Conservation (phyloP, 73 alveolate species). For the Symbiodinium natans region DNA sequence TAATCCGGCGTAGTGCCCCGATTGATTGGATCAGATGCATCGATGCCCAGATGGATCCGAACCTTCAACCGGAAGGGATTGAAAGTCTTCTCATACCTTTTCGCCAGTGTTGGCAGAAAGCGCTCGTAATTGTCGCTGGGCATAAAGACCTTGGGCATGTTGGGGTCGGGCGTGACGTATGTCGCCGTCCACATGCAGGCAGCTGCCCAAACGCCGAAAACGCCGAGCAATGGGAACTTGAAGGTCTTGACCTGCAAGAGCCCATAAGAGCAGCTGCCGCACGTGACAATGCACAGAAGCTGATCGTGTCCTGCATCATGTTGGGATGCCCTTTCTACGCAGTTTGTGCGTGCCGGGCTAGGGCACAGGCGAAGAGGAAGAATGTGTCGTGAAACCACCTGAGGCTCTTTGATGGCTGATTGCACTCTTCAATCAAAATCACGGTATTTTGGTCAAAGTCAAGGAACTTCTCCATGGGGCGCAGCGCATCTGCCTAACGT, state of each 20-base stretch:
- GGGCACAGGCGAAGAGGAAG: conserved; percentile 21
- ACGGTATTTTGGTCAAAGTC: background rate
- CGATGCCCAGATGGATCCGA: conserved; percentile 51
- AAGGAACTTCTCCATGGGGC: conserved; percentile 69
- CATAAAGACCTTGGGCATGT: conserved; percentile 67
- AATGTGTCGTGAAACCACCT: conserved; percentile 88
- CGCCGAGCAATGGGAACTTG: conserved; percentile 60
- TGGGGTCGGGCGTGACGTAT: conserved; percentile 69
- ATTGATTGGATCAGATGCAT: conserved; percentile 59
- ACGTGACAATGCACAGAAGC: too few relatives aligned
- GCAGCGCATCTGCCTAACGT: conserved; percentile 44
- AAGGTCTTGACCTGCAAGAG: conserved; percentile 22
- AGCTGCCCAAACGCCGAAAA: conserved; percentile 42
- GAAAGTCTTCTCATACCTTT: conserved; percentile 42
- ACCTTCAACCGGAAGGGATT: conserved; percentile 71
- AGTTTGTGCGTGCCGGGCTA: background rate
- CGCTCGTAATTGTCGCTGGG: conserved; percentile 80
- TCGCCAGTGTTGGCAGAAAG: conserved; percentile 63
- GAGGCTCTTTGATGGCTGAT: background rate
- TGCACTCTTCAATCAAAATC: background rate
- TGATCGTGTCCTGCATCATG: too few relatives aligned
- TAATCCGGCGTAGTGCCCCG: conserved; percentile 91
- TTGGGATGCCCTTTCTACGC: background rate
- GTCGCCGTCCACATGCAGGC: conserved; percentile 66
- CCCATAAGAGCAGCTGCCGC: background rate